A percentile compares a stretch with the other conserved stretches of the same genome.
phyloP scores from a whole-genome alignment of 1,139 yeast species.

The Protomyces inouyei region DNA sequence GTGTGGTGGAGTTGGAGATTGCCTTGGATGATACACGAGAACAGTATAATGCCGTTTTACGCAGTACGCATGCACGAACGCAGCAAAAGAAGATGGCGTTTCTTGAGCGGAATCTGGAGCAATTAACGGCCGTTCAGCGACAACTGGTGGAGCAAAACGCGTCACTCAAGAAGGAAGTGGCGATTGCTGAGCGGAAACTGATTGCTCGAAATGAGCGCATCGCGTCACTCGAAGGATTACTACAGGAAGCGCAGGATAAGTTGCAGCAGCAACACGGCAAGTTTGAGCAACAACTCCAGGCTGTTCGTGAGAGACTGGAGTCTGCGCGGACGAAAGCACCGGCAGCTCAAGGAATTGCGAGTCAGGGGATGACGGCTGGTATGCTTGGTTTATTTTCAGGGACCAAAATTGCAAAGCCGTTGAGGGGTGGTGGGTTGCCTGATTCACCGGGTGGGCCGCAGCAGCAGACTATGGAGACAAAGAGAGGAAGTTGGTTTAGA shows the following conservation, averaged over 20 bases:
- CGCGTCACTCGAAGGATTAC: constrained; percentile 49
- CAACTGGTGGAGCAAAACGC: constrained; percentile 50
- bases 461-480: neutral
- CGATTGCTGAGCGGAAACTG: constrained; percentile 55
- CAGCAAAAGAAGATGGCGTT: constrained; percentile 43
- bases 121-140: constrained; percentile 43
- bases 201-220: constrained; percentile 59
- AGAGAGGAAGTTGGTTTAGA: neutral
- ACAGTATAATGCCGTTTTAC: constrained; percentile 39
- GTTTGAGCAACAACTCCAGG: constrained; percentile 51
- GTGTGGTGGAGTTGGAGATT: constrained; percentile 45
- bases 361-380: neutral
- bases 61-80: constrained; percentile 37
- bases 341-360: constrained; percentile 8
- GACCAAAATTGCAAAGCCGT: constrained; percentile 58
- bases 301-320: constrained; percentile 45
- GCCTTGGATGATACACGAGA: constrained; percentile 43
- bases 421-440: constrained; percentile 50
- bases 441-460: constrained; percentile 3
- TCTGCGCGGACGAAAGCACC: constrained; percentile 29
- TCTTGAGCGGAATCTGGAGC: constrained; percentile 48
- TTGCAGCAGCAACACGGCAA: constrained; percentile 51
- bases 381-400: neutral
- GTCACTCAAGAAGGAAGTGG: constrained; percentile 46
- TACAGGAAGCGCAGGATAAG: constrained; percentile 51